A percentile compares a stretch with the other conserved stretches of the same genome.
phyloP scores from a whole-genome alignment of 139 green algal genomes.

The Chlamydomonas schloesseri region DNA sequence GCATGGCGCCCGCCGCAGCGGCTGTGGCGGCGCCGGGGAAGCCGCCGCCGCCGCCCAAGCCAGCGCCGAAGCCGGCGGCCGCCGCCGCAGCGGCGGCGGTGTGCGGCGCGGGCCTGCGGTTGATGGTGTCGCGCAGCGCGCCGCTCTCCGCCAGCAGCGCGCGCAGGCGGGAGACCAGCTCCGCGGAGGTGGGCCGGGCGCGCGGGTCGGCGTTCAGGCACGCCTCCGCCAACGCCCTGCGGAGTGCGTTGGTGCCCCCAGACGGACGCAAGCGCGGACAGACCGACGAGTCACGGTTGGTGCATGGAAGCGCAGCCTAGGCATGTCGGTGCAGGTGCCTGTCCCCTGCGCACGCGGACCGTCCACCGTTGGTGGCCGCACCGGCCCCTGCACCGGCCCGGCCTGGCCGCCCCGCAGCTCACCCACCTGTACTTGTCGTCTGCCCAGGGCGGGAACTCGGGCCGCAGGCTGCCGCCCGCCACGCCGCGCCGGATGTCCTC shows the following conservation, averaged over 20 bases:
- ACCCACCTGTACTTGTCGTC: constrained; percentile 10
- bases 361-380: too few relatives aligned
- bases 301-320: too few relatives aligned
- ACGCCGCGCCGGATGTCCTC: constrained; percentile 23
- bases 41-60: background rate
- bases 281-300: too few relatives aligned
- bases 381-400: too few relatives aligned
- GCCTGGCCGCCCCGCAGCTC: too few relatives aligned
- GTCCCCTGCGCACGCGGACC: too few relatives aligned
- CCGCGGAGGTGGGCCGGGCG: constrained; percentile 18
- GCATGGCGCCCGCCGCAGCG: constrained; percentile 8
- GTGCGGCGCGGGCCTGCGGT: background rate
- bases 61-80: background rate
- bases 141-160: constrained; percentile 37
- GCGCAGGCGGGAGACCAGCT: constrained; percentile 33
- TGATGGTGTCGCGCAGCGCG: constrained; percentile 27
- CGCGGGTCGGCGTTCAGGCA: constrained; percentile 29
- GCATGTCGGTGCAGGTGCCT: too few relatives aligned
- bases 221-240: constrained; percentile 18
- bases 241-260: too few relatives aligned
- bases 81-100: background rate
- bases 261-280: too few relatives aligned
- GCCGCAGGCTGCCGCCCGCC: constrained; percentile 8
- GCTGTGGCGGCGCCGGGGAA: constrained; percentile 2
- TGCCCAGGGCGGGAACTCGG: constrained; percentile 31